phyloP scores from a whole-genome alignment of 768 basidiomycete species.

The Amyloporia xantha region DNA sequence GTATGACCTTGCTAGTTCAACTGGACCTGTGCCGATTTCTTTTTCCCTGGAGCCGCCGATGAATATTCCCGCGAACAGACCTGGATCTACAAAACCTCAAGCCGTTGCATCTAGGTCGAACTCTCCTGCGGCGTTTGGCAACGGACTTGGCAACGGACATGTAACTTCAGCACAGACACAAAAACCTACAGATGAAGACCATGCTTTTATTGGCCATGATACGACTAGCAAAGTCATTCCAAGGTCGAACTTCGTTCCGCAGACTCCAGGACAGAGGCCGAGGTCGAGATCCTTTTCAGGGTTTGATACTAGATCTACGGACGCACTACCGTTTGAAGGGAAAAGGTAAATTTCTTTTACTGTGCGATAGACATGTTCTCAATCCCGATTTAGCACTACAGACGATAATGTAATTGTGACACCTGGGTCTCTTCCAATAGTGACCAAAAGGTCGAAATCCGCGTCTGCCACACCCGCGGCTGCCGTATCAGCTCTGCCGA shows the following conservation, averaged over 20 bases:
- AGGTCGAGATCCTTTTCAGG: constrained; percentile 73
- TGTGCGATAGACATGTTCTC: not conserved
- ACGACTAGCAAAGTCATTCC: constrained; percentile 28
- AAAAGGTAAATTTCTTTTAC: constrained; percentile 17
- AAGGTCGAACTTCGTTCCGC: constrained; percentile 60
- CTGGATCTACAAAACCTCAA: not conserved
- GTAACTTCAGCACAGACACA: too few species aligned
- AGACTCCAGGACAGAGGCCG: constrained; percentile 41
- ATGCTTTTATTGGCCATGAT: not conserved
- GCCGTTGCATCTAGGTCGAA: not conserved
- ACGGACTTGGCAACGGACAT: constrained; percentile 1
- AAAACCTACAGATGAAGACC: too few species aligned
- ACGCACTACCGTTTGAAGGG: constrained; percentile 15
- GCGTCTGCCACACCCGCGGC: constrained; percentile 10
- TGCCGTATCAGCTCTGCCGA: constrained; percentile 16
- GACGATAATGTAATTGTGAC: not conserved
- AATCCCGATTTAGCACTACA: not conserved
- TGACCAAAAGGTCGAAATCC: constrained; percentile 6
- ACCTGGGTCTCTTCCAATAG: not conserved
- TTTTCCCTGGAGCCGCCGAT: constrained; percentile 50
- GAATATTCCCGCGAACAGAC: constrained; percentile 24
- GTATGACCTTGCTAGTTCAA: constrained; percentile 40
- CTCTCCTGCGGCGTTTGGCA: constrained; percentile 8
- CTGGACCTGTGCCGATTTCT: constrained; percentile 54
- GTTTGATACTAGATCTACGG: constrained; percentile 39